These are phyloP conservation scores for Aspergillus homomorphus DNA, from an alignment of 495 filamentous ascomycete species.

Conservation along the genomic window DNA sequence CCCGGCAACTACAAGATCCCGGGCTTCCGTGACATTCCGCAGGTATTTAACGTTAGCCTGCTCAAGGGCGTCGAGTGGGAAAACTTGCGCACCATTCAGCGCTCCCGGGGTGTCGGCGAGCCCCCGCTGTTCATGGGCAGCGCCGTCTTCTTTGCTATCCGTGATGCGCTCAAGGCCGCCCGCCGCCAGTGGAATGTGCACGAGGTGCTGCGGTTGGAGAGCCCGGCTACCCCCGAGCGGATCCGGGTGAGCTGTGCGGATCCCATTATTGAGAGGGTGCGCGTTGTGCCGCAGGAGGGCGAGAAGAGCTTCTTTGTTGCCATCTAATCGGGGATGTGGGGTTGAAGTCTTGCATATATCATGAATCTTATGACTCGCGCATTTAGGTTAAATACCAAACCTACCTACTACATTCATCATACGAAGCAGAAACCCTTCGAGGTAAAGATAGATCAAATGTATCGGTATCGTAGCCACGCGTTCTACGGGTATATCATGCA, in stretches of 20 bases:
- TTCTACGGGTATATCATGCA: not conserved
- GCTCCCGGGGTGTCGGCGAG: slow-evolving; percentile 81
- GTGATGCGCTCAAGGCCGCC: slow-evolving; percentile 43
- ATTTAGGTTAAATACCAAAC: too few relatives aligned
- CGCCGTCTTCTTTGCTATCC: slow-evolving; percentile 77
- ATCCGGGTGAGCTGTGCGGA: slow-evolving; percentile 81
- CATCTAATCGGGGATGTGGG: slow-evolving; percentile 38
- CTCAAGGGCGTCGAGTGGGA: slow-evolving; percentile 94
- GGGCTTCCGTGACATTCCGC: slow-evolving; percentile 93
- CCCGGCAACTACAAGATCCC: slow-evolving; percentile 95
- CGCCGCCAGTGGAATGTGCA: slow-evolving; percentile 42
- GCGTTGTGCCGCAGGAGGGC: slow-evolving; percentile 71
- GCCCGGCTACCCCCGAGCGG: slow-evolving; percentile 75
- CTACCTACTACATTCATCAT: too few relatives aligned
- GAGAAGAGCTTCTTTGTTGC: slow-evolving; percentile 90
- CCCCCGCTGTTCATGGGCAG: slow-evolving; percentile 96
- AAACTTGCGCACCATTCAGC: slow-evolving; percentile 89
- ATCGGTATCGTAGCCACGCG: not conserved
- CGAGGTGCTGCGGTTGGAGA: slow-evolving; percentile 43
- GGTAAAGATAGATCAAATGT: too few relatives aligned
- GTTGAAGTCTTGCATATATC: not conserved
- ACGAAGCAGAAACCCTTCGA: too few relatives aligned
- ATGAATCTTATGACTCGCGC: slow-evolving; percentile 7
- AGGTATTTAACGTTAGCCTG: slow-evolving; percentile 86
- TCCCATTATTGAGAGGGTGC: slow-evolving; percentile 75